Evolutionary conservation across 2,329 filamentous ascomycete species (phyloP).

Genomic region (Aspergillus sp.): DNA sequence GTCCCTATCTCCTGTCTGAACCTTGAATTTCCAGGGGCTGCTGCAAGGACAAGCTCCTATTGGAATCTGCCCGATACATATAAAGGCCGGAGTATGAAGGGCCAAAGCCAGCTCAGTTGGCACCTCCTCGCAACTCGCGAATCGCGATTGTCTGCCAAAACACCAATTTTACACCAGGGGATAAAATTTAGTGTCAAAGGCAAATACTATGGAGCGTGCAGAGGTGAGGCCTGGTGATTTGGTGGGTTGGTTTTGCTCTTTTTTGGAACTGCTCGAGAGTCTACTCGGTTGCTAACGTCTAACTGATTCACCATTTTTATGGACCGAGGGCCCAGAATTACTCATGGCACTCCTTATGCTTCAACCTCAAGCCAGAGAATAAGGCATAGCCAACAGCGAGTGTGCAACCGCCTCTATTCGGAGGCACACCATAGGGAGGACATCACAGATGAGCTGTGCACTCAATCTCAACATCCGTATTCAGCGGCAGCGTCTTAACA

Average conservation of each 20-base stretch:
- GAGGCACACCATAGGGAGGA: too few species aligned
- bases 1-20: neutral
- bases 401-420: too few species aligned
- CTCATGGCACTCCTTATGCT: neutral
- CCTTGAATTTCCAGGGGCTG: neutral
- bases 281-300: neutral
- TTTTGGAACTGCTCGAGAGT: neutral
- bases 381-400: too few species aligned
- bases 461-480: conserved; percentile 87
- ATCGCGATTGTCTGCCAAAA: neutral
- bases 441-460: conserved; percentile 54
- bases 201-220: neutral
- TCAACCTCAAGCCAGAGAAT: neutral
- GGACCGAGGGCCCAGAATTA: neutral
- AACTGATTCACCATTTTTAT: neutral
- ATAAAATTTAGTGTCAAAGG: neutral
- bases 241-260: neutral
- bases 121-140: neutral
- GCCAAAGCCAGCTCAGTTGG: neutral
- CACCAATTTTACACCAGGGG: neutral
- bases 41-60: neutral
- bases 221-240: neutral
- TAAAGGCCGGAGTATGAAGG: conserved; percentile 52
- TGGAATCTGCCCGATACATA: neutral
- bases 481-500: conserved; percentile 83